Percentiles rank a stretch among this genome's conserved stretches.
Conservation (phyloP, 108 stramenopile genomes). For the Thalassiosira profunda region DNA sequence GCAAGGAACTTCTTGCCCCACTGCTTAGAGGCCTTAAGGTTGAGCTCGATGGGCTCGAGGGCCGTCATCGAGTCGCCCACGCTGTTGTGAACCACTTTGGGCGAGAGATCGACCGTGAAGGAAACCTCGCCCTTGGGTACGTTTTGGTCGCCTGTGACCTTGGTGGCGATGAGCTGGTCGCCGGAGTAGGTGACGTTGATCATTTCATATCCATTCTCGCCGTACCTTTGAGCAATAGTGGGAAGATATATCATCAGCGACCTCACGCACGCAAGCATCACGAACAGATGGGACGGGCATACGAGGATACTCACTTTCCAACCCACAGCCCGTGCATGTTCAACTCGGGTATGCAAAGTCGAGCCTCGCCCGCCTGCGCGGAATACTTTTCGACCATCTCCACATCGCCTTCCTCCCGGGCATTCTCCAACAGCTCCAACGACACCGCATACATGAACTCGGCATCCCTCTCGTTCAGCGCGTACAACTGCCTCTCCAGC, state of each 20-base stretch:
- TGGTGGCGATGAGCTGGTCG: conserved; percentile 68
- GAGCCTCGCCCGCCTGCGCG: conserved; percentile 49
- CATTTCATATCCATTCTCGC: conserved; percentile 83
- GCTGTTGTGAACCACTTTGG: conserved; percentile 1
- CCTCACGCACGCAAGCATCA: too few species aligned
- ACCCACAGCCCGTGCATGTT: conserved; percentile 83
- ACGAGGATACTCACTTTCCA: conserved; percentile 52
- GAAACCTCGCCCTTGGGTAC: conserved; percentile 72
- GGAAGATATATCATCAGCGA: too few species aligned
- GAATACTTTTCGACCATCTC: conserved; percentile 29
- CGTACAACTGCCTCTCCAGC: conserved; percentile 49
- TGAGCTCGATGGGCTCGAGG: conserved; percentile 74
- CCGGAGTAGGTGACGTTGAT: conserved; percentile 79
- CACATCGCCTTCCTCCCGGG: conserved; percentile 35
- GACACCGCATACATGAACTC: conserved; percentile 69
- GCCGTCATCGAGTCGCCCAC: background rate
- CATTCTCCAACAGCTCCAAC: conserved; percentile 48
- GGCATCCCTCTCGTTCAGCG: conserved; percentile 66
- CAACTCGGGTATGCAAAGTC: conserved; percentile 66
- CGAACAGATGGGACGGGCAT: background rate
- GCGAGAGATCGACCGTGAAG: conserved; percentile 73
- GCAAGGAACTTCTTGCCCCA: conserved; percentile 75
- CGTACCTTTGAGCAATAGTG: too few species aligned
- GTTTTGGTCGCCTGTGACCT: conserved; percentile 79
- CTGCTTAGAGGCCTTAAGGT: conserved; percentile 58